Percentiles rank a stretch among this genome's conserved stretches.
Evolutionary conservation across 257 asterid species (phyloP).

Genomic region (Parsonsia alboflavescens): DNA sequence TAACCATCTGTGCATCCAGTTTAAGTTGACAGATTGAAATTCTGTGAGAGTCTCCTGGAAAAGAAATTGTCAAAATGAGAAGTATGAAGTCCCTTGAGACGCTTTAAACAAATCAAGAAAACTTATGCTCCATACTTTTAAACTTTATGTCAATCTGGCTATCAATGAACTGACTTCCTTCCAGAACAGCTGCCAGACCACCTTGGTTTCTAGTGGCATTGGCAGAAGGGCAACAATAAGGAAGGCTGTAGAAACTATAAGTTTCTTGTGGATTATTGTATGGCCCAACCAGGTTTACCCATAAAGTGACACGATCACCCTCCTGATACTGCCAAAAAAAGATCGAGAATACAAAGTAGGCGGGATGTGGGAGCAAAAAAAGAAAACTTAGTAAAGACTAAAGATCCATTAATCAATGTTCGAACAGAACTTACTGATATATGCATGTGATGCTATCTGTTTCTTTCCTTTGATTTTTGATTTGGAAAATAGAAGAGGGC

Average conservation of each 20-base stretch:
- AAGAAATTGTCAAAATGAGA: slow-evolving; percentile 7
- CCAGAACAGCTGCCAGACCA: slow-evolving; percentile 70
- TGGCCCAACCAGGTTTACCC: slow-evolving; percentile 80
- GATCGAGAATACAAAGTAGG: not conserved
- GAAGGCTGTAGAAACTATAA: slow-evolving; percentile 69
- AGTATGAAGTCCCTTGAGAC: not conserved
- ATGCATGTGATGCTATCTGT: no score
- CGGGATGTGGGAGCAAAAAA: no score
- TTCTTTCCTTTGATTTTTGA: no score
- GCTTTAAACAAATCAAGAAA: slow-evolving; percentile 4
- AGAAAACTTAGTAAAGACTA: no score
- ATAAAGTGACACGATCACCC: slow-evolving; percentile 48
- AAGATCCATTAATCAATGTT: no score
- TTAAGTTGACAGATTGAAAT: slow-evolving; percentile 51
- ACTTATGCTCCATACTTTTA: slow-evolving; percentile 37
- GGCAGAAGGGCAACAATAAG: slow-evolving; percentile 53
- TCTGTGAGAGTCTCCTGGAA: slow-evolving; percentile 49
- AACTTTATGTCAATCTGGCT: slow-evolving; percentile 67
- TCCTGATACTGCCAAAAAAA: slow-evolving; percentile 54
- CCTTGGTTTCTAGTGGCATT: slow-evolving; percentile 57
- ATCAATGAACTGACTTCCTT: slow-evolving; percentile 70
- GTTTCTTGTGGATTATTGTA: slow-evolving; percentile 83
- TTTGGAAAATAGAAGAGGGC: no score
- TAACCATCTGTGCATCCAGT: slow-evolving; percentile 56
- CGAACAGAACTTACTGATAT: no score